Evolutionary conservation across 306 rosid species (phyloP), one percentile per base, ranked within the genome.

Genomic region (Prunus mira): DNA sequence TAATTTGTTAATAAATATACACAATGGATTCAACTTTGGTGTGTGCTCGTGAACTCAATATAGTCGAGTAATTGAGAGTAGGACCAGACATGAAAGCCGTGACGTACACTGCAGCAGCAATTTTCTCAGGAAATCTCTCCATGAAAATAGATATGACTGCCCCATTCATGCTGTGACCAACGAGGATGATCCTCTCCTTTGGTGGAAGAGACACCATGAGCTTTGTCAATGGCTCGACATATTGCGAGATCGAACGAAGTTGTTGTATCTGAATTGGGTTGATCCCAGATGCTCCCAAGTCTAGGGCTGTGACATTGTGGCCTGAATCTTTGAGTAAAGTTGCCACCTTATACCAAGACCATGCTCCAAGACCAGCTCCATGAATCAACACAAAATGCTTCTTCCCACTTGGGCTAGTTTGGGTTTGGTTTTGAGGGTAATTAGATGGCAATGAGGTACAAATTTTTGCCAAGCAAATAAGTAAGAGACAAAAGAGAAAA

Each of bases 271-370:
- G 76, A 27, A 55, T 82, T n/a, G 78, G 84, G 69, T 86, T 38
- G 43, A 38, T 38, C 43, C 43, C 90, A 22, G 77, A 82, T 12
- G 86, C 87, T 9, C 83, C 81, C 62, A 84, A 30, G 80, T 89
- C 90, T 15, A 82, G 41, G 10, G 82, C 71, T 8, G 88, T 86
- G 6, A 89, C 89, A 27, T 52, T 2, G 68, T 81, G 87, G 27
- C 89, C 90, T 11, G 6, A 25, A 0, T 82, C 80, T 46, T 78
- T 65, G 18, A 88, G 28, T 54, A 80, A 28, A 58, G 77, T 27
- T 18, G 65, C 9, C 0, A 82, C 45, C 75, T 86, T 84, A 6
- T 82, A 84, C 89, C 93, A 88, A 30, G 86, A 82, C 90, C 91
- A 86, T 0, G 80, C 87, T 3, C n/a, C n/a, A n/a, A n/a, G n/a